These are phyloP conservation scores for Leccinum sublutescens DNA, from an alignment of 768 basidiomycete genomes.

Conservation along the genomic window DNA sequence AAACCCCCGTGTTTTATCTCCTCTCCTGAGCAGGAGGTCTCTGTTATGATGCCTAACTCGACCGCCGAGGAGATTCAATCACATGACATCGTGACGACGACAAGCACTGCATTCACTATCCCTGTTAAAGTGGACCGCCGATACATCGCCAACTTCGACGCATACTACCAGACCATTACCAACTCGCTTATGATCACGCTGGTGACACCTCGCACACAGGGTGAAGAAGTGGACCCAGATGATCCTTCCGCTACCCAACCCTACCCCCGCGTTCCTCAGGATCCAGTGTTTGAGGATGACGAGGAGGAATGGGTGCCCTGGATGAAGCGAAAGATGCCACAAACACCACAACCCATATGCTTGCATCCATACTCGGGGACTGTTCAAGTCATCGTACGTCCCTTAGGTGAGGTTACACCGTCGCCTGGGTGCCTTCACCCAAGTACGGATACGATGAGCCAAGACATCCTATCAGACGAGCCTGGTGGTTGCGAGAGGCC, in stretches of 20 bases:
- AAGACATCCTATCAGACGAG: background rate
- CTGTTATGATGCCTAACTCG: background rate
- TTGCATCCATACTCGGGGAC: background rate
- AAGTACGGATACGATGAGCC: background rate
- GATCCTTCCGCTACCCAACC: background rate
- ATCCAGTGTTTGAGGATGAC: background rate
- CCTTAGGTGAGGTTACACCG: background rate
- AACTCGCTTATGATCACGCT: background rate
- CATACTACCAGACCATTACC: slow-evolving; percentile 1
- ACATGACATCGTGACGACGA: background rate
- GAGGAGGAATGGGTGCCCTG: slow-evolving; percentile 12
- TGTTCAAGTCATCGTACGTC: background rate
- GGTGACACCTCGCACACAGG: background rate
- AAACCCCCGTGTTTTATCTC: background rate
- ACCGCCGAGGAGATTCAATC: background rate
- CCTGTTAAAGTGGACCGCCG: background rate
- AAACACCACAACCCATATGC: background rate
- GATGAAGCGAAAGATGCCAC: background rate
- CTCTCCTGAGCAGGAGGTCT: too few species aligned
- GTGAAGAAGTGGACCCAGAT: background rate
- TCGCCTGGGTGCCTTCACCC: background rate
- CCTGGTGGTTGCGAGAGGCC: background rate
- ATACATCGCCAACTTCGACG: background rate
- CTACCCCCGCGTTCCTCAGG: background rate
- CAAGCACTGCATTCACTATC: background rate